These are phyloP conservation scores for Vickermania ingenoplastis DNA, from an alignment of 208 protist genomes.

Conservation along the genomic window DNA sequence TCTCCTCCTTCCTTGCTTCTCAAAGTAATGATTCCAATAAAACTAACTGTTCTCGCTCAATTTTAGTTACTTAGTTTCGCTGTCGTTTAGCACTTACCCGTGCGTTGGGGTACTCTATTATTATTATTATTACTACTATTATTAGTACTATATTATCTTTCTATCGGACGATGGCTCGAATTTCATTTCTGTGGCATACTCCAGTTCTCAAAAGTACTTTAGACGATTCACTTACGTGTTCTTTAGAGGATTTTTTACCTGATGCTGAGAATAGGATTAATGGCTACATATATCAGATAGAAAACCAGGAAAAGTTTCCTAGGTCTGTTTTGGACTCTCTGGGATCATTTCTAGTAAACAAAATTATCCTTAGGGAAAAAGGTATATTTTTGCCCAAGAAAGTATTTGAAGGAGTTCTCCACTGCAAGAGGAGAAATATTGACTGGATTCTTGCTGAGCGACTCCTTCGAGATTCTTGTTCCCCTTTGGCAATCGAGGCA, in stretches of 20 bases:
- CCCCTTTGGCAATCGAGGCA: neutral
- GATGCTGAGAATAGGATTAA: constrained; percentile 1
- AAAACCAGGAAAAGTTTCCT: neutral
- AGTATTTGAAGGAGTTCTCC: neutral
- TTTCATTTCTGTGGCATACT: too few relatives aligned
- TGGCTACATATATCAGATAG: neutral
- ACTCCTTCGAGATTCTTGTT: neutral
- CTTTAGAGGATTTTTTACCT: neutral
- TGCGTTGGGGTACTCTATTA: too few relatives aligned
- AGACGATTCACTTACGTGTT: neutral
- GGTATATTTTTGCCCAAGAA: neutral
- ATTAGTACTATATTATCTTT: too few relatives aligned
- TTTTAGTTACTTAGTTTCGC: too few relatives aligned
- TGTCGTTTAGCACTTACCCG: too few relatives aligned
- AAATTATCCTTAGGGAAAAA: neutral
- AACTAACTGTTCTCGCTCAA: too few relatives aligned
- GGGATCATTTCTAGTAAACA: neutral
- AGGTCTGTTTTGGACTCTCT: neutral
- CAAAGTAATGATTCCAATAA: too few relatives aligned
- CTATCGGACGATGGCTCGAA: too few relatives aligned
- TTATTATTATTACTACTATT: too few relatives aligned
- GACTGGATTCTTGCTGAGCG: neutral
- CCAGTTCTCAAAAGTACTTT: constrained; percentile 3
- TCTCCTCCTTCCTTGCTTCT: too few relatives aligned
- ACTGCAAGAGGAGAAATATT: neutral